Evolutionary conservation across 1,284 basidiomycete genomes (phyloP), one percentile per base, ranked within the genome.

Genomic region (Marasmius tenuissimus): DNA sequence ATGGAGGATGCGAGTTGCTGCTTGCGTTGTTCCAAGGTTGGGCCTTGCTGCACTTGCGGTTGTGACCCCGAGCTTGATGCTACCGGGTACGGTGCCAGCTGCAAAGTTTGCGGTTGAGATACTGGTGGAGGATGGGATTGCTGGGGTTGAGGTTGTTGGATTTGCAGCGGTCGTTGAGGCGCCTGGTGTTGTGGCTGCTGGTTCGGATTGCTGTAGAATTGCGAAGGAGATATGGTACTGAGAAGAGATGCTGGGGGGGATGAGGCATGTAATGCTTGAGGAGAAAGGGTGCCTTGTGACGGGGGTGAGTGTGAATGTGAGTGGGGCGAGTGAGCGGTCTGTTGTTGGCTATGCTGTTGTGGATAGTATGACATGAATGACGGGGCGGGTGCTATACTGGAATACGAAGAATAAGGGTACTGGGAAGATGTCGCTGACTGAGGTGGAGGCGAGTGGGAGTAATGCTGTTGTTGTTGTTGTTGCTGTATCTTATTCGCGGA

Each of bases 1-100:
- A 91, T 72, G 20, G 77, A 75, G 4, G 73, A 69, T 16, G 81
- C 73, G 61, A 91, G 83, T 39, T 78, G 76, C 55, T 81, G 79
- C 67, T 80, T 85, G 54, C 79, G 80, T 61, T 80, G 79, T 51
- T 77, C 74, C 2, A 63, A 59, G n/a, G 60, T 59, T 66, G 69
- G 61, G 11, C 64, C 62, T 56, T 68, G 62, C 65, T 57, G 57
- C 22, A 33, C 20, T 14, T 59, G 61, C 45, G 58, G 51, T 49
- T 49, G 62, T 54, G 34, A 54, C n/a, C 52, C 52, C 34, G 52
- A 54, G 34, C 52, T 34, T 37, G 52, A 54, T 34, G 52, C 34
- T 6, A 54, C 16, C 18, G 52, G 34, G 6, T 34, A 35, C 20
- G 34, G 50, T 9, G 50, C 16, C 3, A 33, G 33, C 34, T 54